Evolutionary conservation across 1,139 yeast species (phyloP).

Genomic region (Protomyces pachydermus): DNA sequence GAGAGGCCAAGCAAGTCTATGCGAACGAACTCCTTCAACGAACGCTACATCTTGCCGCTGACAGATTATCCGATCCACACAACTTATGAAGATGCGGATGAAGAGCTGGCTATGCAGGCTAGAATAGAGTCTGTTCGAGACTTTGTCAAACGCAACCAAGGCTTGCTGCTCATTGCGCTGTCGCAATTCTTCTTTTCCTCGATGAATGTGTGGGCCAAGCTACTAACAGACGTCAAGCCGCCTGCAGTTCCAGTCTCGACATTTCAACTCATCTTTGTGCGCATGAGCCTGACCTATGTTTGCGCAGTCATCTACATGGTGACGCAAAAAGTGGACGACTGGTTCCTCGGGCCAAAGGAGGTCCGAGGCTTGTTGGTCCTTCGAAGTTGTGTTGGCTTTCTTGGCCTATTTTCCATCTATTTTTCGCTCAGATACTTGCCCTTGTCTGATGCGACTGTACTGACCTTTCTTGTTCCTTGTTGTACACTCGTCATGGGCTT

Average conservation of each 20-base stretch:
- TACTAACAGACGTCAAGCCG: constrained; percentile 56
- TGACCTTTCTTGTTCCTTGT: constrained; percentile 73
- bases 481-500: constrained; percentile 73
- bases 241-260: constrained; percentile 55
- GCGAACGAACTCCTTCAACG: constrained; percentile 8
- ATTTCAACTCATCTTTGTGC: constrained; percentile 64
- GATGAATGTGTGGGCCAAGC: constrained; percentile 70
- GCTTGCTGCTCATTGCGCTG: constrained; percentile 30
- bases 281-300: constrained; percentile 52
- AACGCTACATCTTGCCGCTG: constrained; percentile 19
- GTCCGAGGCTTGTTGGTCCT: constrained; percentile 51
- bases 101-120: constrained; percentile 2
- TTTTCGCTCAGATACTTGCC: constrained; percentile 68
- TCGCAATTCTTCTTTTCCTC: constrained; percentile 64
- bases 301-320: constrained; percentile 27
- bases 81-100: constrained; percentile 17
- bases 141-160: constrained; percentile 28
- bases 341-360: constrained; percentile 66
- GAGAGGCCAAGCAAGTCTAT: background rate
- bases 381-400: constrained; percentile 72
- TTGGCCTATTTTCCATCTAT: constrained; percentile 73
- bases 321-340: constrained; percentile 44
- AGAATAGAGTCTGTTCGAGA: background rate
- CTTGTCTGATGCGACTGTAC: constrained; percentile 72
- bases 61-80: constrained; percentile 12